Evolutionary conservation across 1,284 basidiomycete species (phyloP).

Genomic region (Ganoderma lucidum): DNA sequence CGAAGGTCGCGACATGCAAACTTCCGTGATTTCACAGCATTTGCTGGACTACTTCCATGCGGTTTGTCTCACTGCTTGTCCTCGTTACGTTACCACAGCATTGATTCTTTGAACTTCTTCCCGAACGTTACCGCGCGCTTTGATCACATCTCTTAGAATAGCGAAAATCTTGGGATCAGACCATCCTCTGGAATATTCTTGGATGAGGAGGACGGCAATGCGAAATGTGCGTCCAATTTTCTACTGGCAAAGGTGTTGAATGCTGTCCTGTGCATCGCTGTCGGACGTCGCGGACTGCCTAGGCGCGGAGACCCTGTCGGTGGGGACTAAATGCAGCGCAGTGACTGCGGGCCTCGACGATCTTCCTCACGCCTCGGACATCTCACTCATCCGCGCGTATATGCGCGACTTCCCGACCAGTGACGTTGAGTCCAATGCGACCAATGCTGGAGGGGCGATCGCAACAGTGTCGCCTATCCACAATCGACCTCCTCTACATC

Average conservation of each 20-base stretch:
- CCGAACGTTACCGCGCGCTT: slow-evolving; percentile 13
- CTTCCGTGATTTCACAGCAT: slow-evolving; percentile 59
- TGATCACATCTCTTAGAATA: slow-evolving; percentile 54
- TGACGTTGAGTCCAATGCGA: slow-evolving; percentile 54
- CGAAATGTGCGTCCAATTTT: slow-evolving; percentile 48
- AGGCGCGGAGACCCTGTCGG: background rate
- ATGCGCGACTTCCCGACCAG: slow-evolving; percentile 40
- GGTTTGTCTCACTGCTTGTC: slow-evolving; percentile 46
- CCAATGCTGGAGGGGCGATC: slow-evolving; percentile 44
- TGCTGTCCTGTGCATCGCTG: slow-evolving; percentile 5
- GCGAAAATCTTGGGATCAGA: slow-evolving; percentile 60
- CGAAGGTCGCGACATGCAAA: slow-evolving; percentile 47
- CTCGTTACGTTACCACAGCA: slow-evolving; percentile 5
- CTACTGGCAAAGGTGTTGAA: background rate
- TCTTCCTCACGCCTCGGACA: slow-evolving; percentile 1
- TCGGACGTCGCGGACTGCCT: slow-evolving; percentile 6
- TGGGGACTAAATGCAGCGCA: slow-evolving; percentile 2
- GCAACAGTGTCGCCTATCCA: slow-evolving; percentile 49
- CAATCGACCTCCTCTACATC: slow-evolving; percentile 61
- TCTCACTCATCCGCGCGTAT: slow-evolving; percentile 16
- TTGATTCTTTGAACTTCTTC: slow-evolving; percentile 1
- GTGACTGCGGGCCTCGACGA: slow-evolving; percentile 9
- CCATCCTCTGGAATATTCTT: slow-evolving; percentile 59
- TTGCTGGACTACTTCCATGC: slow-evolving; percentile 57
- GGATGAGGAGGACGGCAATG: slow-evolving; percentile 51